phyloP scores from a whole-genome alignment of 2,329 filamentous ascomycete species.

The Colletotrichum magnum region DNA sequence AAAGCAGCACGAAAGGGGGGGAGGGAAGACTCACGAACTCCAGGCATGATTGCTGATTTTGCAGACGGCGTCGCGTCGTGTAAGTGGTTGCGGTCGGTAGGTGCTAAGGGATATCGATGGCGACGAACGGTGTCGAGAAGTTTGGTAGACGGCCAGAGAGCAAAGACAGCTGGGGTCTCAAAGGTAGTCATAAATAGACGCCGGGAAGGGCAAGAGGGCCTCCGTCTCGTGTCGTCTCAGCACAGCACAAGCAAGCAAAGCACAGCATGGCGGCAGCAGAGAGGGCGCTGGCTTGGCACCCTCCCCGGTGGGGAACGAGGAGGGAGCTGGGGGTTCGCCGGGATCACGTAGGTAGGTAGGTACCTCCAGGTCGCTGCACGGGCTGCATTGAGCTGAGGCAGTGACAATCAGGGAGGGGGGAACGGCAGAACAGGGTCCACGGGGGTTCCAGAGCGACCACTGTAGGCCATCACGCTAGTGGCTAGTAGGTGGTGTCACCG shows the following conservation, averaged over 20 bases:
- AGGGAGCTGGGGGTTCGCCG: not conserved
- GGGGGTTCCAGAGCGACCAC: not conserved
- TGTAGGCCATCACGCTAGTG: not conserved
- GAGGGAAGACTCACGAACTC: conserved; percentile 62
- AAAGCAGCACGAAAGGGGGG: not conserved
- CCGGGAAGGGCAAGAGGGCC: conserved; percentile 10
- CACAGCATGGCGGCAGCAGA: conserved; percentile 9
- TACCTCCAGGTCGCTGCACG: not conserved
- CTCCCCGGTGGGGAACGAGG: not conserved
- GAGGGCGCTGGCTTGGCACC: conserved; percentile 17
- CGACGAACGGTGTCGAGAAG: conserved; percentile 6
- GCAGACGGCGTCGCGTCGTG: not conserved
- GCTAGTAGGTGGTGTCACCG: not conserved
- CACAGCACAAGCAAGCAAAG: conserved; percentile 16
- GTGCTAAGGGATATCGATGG: not conserved
- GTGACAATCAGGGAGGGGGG: conserved; percentile 36
- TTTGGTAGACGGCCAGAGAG: not conserved
- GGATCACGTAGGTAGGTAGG: not conserved
- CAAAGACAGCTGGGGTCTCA: conserved; percentile 21
- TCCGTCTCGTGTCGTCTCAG: conserved; percentile 34
- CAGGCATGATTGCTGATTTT: conserved; percentile 61
- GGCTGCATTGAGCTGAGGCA: conserved; percentile 22
- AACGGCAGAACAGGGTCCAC: not conserved
- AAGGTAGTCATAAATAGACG: conserved; percentile 34
- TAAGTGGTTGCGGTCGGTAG: conserved; percentile 5